Evolutionary conservation across 129 eudicot species (phyloP), one percentile per base, ranked within the genome.

Genomic region (Arctium minus): DNA sequence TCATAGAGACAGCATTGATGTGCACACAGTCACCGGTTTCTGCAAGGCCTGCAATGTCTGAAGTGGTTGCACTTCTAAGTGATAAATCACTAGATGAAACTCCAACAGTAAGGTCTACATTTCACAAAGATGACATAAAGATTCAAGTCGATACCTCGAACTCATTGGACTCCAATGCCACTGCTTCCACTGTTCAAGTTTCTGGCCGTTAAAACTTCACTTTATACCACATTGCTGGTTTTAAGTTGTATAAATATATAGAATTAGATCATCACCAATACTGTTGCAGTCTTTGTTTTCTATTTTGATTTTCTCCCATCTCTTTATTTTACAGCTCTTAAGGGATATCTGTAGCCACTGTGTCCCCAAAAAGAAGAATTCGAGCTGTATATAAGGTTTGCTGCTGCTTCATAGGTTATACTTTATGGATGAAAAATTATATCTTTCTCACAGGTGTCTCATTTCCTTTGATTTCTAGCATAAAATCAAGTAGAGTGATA

Each of bases 41-140:
- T 39, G 31, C 80, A 46, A 87, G 97, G 79, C 97, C 97, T 37
- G 86, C 88, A 29, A 93, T 93, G 97, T 90, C 97, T 32, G 97
- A 93, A 76, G 86, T 93, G 8, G 85, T 93, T 53, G 86, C 90
- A 8, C 85, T 89, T 86, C 87, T 93, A 76, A 90, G 89, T 53
- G 89, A 88, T 22, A 80, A 82, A 64, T 53, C 92, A 44, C 17
- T 76, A 5, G 87, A 88, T 4, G 75, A 72, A 38, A 86, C 37
- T 42, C 79, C 80, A 18, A 84, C 86, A 0, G 84, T 46, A 35
- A 86, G 91, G 69, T 75, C 92, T 39, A 46, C 78, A 0, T 82
- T 86, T 39, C 46, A 82, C 2, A 82, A 89, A 1, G 72, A 78
- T 22, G 88, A 84, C 15, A 40, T 76, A 30, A 89, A 83, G 62